These are phyloP conservation scores for Bryopsis sp. DNA, from an alignment of 139 green algal species.

Conservation along the genomic window DNA sequence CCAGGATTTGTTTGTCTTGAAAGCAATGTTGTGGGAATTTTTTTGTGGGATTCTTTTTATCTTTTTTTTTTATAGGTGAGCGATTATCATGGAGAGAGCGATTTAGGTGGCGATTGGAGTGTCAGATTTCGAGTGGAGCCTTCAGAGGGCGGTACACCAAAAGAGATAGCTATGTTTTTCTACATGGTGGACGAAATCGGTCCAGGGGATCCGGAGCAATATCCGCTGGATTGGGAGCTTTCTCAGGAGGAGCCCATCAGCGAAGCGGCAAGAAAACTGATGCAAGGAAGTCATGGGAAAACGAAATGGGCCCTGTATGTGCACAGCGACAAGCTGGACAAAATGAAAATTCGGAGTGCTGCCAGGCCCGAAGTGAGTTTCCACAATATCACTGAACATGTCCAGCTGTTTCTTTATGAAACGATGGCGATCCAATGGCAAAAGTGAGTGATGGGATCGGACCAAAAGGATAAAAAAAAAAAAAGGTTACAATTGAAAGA, in stretches of 20 bases:
- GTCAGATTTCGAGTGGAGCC: not conserved
- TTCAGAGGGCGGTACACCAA: not conserved
- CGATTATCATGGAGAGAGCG: not conserved
- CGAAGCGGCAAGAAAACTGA: not conserved
- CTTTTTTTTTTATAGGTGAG: slow-evolving; percentile 4
- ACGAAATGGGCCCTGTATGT: not conserved
- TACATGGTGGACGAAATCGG: slow-evolving; percentile 12
- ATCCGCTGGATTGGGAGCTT: not conserved
- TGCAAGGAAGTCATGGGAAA: not conserved
- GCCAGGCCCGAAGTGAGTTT: not conserved
- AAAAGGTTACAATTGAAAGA: too few species aligned
- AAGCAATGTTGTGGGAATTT: too few species aligned
- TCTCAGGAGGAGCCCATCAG: not conserved
- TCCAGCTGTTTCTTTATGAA: not conserved
- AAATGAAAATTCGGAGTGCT: not conserved
- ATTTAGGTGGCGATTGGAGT: slow-evolving; percentile 15
- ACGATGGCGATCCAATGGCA: not conserved
- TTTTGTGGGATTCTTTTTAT: not conserved
- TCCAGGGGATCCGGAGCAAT: not conserved
- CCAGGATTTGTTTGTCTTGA: too few species aligned
- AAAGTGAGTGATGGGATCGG: not conserved
- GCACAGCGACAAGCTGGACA: not conserved
- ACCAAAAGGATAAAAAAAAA: too few species aligned
- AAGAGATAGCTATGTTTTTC: slow-evolving; percentile 7
- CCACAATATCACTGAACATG: slow-evolving; percentile 9